Conservation (phyloP, 768 basidiomycete species). For the Lepiota subincarnata region DNA sequence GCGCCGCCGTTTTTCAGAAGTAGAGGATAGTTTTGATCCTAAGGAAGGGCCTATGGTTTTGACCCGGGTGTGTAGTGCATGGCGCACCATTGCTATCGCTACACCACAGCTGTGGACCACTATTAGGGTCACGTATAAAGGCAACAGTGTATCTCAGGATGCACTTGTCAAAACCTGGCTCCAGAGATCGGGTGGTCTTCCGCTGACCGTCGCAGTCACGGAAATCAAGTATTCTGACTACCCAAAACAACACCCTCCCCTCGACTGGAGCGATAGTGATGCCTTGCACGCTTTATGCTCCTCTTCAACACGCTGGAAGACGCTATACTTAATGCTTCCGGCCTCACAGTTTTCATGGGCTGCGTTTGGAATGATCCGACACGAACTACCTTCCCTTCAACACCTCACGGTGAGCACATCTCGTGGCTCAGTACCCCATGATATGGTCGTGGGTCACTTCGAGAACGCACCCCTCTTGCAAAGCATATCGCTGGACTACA, state of each 20-base stretch:
- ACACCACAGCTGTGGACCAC: slow-evolving; percentile 16
- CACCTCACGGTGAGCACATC: slow-evolving; percentile 11
- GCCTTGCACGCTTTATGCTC: slow-evolving; percentile 4
- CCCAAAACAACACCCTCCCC: slow-evolving; percentile 2
- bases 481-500: slow-evolving; percentile 11
- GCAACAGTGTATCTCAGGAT: slow-evolving; percentile 5
- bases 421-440: slow-evolving; percentile 1
- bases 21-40: slow-evolving; percentile 15
- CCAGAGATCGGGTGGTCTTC: slow-evolving; percentile 8
- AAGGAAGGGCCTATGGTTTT: slow-evolving; percentile 14
- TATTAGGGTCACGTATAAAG: slow-evolving; percentile 10
- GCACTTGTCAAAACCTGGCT: slow-evolving; percentile 11
- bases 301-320: slow-evolving; percentile 12
- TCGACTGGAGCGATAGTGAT: slow-evolving; percentile 10
- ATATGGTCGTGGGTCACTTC: slow-evolving; percentile 9
- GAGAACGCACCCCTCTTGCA: slow-evolving; percentile 11
- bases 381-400: slow-evolving; percentile 12
- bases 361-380: slow-evolving; percentile 1
- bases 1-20: slow-evolving; percentile 11
- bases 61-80: slow-evolving; percentile 14
- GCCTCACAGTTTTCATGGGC: slow-evolving; percentile 10
- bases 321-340: slow-evolving; percentile 12
- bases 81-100: slow-evolving; percentile 13
- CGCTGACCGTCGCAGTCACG: slow-evolving; percentile 12
- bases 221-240: slow-evolving; percentile 7